A percentile compares a stretch with the other conserved stretches of the same genome.
Evolutionary conservation across 306 rosid genomes (phyloP).

Genomic region (Lathyrus tuberosus): DNA sequence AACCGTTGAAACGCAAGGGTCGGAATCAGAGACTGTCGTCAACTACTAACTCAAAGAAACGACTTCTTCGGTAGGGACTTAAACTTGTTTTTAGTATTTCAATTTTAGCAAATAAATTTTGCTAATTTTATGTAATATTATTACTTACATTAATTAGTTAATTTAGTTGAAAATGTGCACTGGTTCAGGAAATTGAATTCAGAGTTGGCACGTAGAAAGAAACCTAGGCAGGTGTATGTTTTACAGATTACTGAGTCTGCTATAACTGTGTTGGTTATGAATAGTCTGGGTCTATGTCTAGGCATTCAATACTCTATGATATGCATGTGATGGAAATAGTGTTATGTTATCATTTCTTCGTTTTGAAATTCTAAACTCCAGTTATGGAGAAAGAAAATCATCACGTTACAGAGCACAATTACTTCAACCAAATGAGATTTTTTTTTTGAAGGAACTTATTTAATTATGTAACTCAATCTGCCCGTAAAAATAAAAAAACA

Average conservation of each 20-base stretch:
- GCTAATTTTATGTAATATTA: background rate
- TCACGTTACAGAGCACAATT: no score
- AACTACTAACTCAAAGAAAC: conserved; percentile 28
- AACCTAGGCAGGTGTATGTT: conserved; percentile 12
- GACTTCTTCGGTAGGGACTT: background rate
- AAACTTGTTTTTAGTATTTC: background rate
- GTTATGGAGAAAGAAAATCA: no score
- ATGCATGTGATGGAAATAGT: background rate
- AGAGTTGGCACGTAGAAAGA: background rate
- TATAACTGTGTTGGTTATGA: conserved; percentile 6
- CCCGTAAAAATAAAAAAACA: no score
- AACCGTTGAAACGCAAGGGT: conserved; percentile 47
- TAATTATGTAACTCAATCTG: no score
- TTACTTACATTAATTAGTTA: no score
- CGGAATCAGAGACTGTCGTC: conserved; percentile 26
- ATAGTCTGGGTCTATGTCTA: background rate
- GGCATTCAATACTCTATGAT: conserved; percentile 6
- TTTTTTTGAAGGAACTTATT: no score
- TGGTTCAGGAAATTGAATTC: background rate
- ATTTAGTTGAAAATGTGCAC: no score
- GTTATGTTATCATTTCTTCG: no score
- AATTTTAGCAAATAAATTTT: background rate
- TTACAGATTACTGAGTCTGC: background rate
- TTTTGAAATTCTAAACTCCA: no score
- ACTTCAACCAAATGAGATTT: no score